Base-by-base conservation (phyloP, 2,329 filamentous ascomycete genomes). In the Xylaria sp. region DNA sequence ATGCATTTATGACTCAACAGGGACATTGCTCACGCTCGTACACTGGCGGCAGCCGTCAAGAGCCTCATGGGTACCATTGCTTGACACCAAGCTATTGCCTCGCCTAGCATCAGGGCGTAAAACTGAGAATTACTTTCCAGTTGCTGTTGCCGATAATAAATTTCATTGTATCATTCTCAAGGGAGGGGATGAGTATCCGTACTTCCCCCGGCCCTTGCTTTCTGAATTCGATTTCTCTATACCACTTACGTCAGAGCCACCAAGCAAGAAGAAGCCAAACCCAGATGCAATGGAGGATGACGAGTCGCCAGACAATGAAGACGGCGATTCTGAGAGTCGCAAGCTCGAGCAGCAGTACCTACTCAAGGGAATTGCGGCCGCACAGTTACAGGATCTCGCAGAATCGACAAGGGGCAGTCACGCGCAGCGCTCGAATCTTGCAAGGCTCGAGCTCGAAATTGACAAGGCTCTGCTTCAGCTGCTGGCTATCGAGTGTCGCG, bases 141-240 rank as follows among this genome's bases (percentile, higher is more conserved):
- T 99, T 37, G 96, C 96, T 0, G 94, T 98, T 0, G 93, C 95
- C 2, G 90, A 94, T 75, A 87, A 92, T 76, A 95, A 92, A 77
- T 99, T 99, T 81, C 95, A 98, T 85, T 99, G 97, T 83, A 98
- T 99, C 81, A 98, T 99, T 75, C 90, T 99, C 77, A 99, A 99
- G 82, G 96, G 96, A 71, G 92, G 92, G 42, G 96, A 99, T 78
- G 88, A 91, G 77, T 93, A 98, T 77, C 94, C 95, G 0, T 98
- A 96, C 83, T 98, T 95, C 82, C 96, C 93, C 12, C 90, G 92
- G 10, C 94, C 93, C 1, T 84, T 98, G 44, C 90, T 99, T 42
- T 94, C 91, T 50, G 96, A 99, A 79, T 99, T 99, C 77, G 93
- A 94, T 58, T 97, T 99, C 79, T 89, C 91, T 51, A 88, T 99